Base-by-base conservation (phyloP, 2,329 filamentous ascomycete species). In the Verticillium isaacii region DNA sequence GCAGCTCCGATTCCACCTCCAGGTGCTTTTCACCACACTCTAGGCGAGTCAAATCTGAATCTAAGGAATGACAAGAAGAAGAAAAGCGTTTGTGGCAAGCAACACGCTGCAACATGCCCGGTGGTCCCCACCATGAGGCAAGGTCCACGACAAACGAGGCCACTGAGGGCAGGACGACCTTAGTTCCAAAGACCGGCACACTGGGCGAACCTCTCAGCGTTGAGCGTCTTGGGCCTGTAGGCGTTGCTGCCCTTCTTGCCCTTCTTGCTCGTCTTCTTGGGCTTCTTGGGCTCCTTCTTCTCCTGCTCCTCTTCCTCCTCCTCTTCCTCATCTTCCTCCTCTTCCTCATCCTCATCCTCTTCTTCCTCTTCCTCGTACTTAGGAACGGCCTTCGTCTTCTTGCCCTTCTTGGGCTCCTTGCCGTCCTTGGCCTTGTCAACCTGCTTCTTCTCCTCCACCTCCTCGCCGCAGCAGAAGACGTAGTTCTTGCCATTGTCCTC, bases 401-500 rank as follows among this genome's bases (percentile, higher is more conserved):
- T 52, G n/a, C 11, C 8, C n/a, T n/a, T 25, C n/a, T 23, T 29
- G 19, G n/a, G 8, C 9, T 12, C 23, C 45, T 52, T 52, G 45
- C 19, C 45, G 45, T 9, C 2, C 17, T 19, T 19, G 6, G 6
- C 19, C 34, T 14, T 11, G 9, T 4, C 4, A 2, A 36, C 34
- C 1, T 52, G 45, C 19, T 29, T 52, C 45, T 52, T 52, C 19
- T 52, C 45, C 19, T 52, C 45, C n/a, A 52, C 45, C 8, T 23
- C 45, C 8, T 25, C 45, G 45, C 45, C 45, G 59, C 59, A 60
- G 59, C 59, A 60, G 54, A 60, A 60, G 59, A 60, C 59, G 59
- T 60, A 60, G 59, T 60, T 60, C 59, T 60, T 60, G 52, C 59
- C 59, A 19, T 56, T 60, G 59, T 60, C 37, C 52, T 41, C 14